Base-by-base conservation (phyloP, 371 early-diverging fungal species). In the Funneliformis caledonium region DNA sequence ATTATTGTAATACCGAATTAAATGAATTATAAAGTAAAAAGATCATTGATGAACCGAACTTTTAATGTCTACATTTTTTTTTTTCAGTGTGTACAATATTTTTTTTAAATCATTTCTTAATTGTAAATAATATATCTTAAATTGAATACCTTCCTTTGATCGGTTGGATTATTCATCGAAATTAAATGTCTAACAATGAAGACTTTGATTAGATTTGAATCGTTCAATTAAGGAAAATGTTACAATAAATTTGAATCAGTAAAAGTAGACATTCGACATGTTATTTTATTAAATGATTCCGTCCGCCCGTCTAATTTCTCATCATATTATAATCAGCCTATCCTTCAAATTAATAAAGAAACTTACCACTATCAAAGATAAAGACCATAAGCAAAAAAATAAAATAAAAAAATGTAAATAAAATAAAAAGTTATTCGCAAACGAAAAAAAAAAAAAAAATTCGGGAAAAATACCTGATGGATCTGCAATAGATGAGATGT, bases 11-110 rank as follows among this genome's bases (percentile, higher is more conserved):
- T 37, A 37, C 37, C 37, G 37, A 37, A 37, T 37, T 37, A 37
- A 37, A 37, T 1, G 3, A 37, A 37, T 37, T 37, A 37, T 3
- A 37, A 37, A 37, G 37, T 37, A 37, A 37, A 26, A 16, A 56
- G 56, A 56, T 56, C 56, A 56, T 56, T 56, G 56, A 56, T 56
- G 56, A 56, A 56, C 56, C 56, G 56, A 56, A 56, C 56, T 56
- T 56, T 16, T 56, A 56, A 52, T 6, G 7, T 56, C 56, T 19
- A 19, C 56, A 56, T 7, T 19, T 56, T 56, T 56, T 7, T 19
- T 56, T 56, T 56, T 56, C 56, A 56, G 56, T 56, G 56, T 56
- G 56, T 5, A 56, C 16, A 56, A 16, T 19, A 56, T 10, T 14
- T 5, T 52, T 52, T 52, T 14, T 37, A 37, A 52, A 56, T 56